Percentiles rank a stretch among this genome's conserved stretches.
Conservation (phyloP, 139 green algal species). For the Raphidocelis subcapitata region DNA sequence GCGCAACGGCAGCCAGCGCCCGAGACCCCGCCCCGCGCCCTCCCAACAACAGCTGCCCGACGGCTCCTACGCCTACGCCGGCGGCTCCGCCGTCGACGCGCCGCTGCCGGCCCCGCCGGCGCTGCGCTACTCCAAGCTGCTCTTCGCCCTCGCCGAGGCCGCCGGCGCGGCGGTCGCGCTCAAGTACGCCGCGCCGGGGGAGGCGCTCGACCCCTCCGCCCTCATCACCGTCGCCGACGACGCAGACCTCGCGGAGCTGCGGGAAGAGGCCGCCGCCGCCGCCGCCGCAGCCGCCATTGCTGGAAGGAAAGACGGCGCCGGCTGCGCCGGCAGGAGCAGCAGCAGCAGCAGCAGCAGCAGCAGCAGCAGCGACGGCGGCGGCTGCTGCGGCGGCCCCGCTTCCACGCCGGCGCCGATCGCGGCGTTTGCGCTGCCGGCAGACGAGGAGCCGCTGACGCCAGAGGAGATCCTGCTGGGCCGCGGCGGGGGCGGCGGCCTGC, state of each 20-base stretch:
- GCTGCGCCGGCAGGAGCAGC: conserved; percentile 60
- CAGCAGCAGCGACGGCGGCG: conserved; percentile 35
- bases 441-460: conserved; percentile 42
- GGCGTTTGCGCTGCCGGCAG: conserved; percentile 61
- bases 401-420: conserved; percentile 66
- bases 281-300: neutral
- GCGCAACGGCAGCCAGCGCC: too few relatives aligned
- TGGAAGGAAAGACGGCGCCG: neutral
- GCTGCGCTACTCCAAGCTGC: conserved; percentile 63
- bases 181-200: conserved; percentile 62
- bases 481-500: too few relatives aligned
- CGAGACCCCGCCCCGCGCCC: too few relatives aligned
- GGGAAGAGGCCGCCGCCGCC: neutral
- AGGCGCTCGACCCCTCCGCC: conserved; percentile 66
- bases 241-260: conserved; percentile 69
- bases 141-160: conserved; percentile 61
- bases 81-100: too few relatives aligned
- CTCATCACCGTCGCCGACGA: conserved; percentile 77
- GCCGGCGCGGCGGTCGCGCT: conserved; percentile 47
- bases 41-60: too few relatives aligned
- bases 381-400: too few relatives aligned
- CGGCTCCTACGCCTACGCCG: too few relatives aligned
- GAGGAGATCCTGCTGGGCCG: conserved; percentile 28
- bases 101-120: too few relatives aligned
- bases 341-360: conserved; percentile 64